Base-by-base conservation (phyloP, 345 rosid genomes). In the Firmiana major region DNA sequence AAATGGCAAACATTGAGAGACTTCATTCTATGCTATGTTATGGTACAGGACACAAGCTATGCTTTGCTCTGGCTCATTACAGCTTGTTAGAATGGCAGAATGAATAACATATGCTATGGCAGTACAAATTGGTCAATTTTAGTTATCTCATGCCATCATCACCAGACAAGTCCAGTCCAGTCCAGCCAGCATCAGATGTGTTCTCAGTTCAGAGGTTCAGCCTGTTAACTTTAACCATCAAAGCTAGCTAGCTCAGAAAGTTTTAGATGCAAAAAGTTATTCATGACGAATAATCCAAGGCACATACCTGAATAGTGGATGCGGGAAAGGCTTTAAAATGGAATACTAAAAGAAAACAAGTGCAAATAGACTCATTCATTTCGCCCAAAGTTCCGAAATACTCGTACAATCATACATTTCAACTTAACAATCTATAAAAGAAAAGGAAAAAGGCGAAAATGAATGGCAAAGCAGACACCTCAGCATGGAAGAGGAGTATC, bases 391-490 rank as follows among this genome's bases (percentile, higher is more conserved):
- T 49, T 49, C 74, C 24, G 8, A 51, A 71, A 51, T 9, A 46
- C 38, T 71, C 24, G 15, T 19, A 71, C 46, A 71, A 10, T 7
- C 75, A 49, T 71, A 10, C 28, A 38, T 42, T 49, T 31, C 4
- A 28, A 45, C 43, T 49, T 31, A 71, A 71, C 10, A 12, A 31
- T 51, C 36, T 49, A 31, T 31, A 21, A 62, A 6, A 28, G 9
- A 12, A 38, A 49, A 7, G 4, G 17, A 1, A 49, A 49, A 16
- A 4, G 3, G 10, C 21, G 46, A 55, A 74, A 60, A 9, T 5
- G 75, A 71, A 49, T n/a, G 66, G 36, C 31, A 57, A 73, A 31
- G 66, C 78, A 65, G 65, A 34, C n/a, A 51, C 53, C 53, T 48
- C 49, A 1, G 5, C 53, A 45, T 45, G 49, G n/a, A 3, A 58